Conservation (phyloP, 2,329 filamentous ascomycete species). For the Aulographum hederae region DNA sequence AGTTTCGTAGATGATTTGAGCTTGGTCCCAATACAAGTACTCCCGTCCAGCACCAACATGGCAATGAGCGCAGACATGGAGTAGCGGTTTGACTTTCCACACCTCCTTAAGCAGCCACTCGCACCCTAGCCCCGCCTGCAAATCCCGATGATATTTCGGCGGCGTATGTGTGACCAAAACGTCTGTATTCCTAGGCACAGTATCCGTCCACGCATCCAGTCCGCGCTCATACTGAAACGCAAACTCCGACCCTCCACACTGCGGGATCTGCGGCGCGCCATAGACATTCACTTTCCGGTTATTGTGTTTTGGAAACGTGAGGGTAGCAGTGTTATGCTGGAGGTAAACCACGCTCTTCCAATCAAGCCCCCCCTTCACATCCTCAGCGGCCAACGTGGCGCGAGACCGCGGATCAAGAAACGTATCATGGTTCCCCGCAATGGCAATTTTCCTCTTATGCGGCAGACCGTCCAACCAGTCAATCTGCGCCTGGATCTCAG, state of each 20-base stretch:
- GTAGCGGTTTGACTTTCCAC: slow-evolving; percentile 52
- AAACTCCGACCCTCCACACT: slow-evolving; percentile 51
- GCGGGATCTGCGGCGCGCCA: slow-evolving; percentile 65
- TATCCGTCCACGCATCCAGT: slow-evolving; percentile 52
- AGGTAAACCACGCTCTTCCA: slow-evolving; percentile 59
- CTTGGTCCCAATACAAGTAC: slow-evolving; percentile 54
- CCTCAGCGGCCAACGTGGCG: slow-evolving; percentile 25
- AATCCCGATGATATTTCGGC: slow-evolving; percentile 50
- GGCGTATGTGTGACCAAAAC: slow-evolving; percentile 70
- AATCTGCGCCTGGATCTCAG: slow-evolving; percentile 63
- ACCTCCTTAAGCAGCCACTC: slow-evolving; percentile 51
- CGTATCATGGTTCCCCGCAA: slow-evolving; percentile 79
- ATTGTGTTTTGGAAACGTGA: slow-evolving; percentile 32
- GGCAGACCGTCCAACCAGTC: slow-evolving; percentile 64
- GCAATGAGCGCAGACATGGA: slow-evolving; percentile 76
- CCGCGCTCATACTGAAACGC: slow-evolving; percentile 58
- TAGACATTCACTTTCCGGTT: slow-evolving; percentile 43
- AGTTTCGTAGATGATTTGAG: slow-evolving; percentile 54
- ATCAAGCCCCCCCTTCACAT: slow-evolving; percentile 38
- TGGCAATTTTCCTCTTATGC: slow-evolving; percentile 62
- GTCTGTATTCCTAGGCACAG: slow-evolving; percentile 53
- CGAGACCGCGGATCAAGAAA: slow-evolving; percentile 58
- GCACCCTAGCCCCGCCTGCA: slow-evolving; percentile 47
- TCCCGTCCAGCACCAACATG: slow-evolving; percentile 59
- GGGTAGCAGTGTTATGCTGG: slow-evolving; percentile 45